These are phyloP conservation scores for Westerdykella aurantiaca DNA, from an alignment of 2,329 filamentous ascomycete genomes.

Conservation along the genomic window DNA sequence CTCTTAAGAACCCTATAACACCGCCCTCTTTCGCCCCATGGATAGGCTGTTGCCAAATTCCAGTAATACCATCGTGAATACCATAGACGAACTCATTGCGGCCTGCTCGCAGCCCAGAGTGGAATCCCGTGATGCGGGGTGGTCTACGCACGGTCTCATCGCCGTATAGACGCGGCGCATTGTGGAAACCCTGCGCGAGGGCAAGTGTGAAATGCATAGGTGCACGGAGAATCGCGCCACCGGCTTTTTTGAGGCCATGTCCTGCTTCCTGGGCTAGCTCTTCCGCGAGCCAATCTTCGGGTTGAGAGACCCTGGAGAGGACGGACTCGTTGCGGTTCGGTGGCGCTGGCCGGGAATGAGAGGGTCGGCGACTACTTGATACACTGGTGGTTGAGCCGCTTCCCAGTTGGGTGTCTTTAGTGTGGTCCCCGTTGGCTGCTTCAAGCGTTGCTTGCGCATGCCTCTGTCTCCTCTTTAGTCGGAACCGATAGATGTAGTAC, in stretches of 20 bases:
- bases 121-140: conserved; percentile 58
- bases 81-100: conserved; percentile 58
- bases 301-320: conserved; percentile 28
- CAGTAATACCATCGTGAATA: conserved; percentile 60
- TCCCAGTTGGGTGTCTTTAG: conserved; percentile 8
- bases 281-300: conserved; percentile 27
- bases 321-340: conserved; percentile 17
- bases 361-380: not conserved
- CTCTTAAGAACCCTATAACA: conserved; percentile 47
- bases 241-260: conserved; percentile 48
- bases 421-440: conserved; percentile 12
- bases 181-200: conserved; percentile 64
- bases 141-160: conserved; percentile 63
- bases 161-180: conserved; percentile 63
- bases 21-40: conserved; percentile 54
- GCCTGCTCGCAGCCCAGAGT: conserved; percentile 56
- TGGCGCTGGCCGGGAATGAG: conserved; percentile 9
- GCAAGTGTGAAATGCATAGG: conserved; percentile 58
- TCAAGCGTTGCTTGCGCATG: conserved; percentile 18
- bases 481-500: conserved; percentile 33
- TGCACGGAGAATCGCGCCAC: conserved; percentile 49
- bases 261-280: conserved; percentile 47
- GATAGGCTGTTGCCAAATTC: conserved; percentile 55
- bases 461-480: conserved; percentile 26
- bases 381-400: conserved; percentile 11